Evolutionary conservation across 164 flowering plant species (phyloP), one percentile per base, ranked within the genome.

Genomic region (Annona cherimola): DNA sequence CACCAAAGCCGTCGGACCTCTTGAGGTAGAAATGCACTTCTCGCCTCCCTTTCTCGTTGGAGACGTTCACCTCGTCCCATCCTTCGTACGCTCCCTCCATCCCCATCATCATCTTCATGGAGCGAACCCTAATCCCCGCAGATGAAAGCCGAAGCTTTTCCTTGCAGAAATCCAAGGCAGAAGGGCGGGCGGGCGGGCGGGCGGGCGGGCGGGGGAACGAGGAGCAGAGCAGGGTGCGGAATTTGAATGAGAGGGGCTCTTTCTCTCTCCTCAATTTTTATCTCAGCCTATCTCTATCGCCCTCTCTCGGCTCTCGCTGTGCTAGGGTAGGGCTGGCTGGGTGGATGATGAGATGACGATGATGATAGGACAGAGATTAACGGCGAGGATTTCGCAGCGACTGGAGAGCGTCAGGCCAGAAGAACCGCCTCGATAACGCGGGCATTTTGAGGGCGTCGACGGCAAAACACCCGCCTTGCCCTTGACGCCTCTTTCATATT

Each of bases 21-120:
- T 82, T 85, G 79, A 93, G 74, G 61, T 77, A 86, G 68, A 87
- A 93, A 73, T 77, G 91, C 42, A 90, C 88, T 77, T 84, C 89
- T 63, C 87, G 81, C 72, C 80, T 80, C 65, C 93, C 95, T 70
- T 78, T 87, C 11, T 84, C 90, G 69, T 76, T 79, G 66, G 84
- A 83, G 19, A 84, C 85, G 4, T 69, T 59, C 68, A 86, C 85
- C 86, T 91, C 98, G 19, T 87, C 89, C 94, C 95, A 93, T 5
- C 79, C 69, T 41, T 77, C 84, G 73, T 76, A 93, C 44, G 45
- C 41, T 73, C 73, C 46, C 57, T 70, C 26, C 45, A 61, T n/a
- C 72, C 43, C 40, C 39, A 19, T 44, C 18, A 40, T 20, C 5
- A 40, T 45, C n/a, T 5, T 26, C 45, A 5, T 43, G n/a, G 11